Evolutionary conservation across 2,329 filamentous ascomycete genomes (phyloP), one percentile per base, ranked within the genome.

Genomic region (Ampelomyces quisqualis): DNA sequence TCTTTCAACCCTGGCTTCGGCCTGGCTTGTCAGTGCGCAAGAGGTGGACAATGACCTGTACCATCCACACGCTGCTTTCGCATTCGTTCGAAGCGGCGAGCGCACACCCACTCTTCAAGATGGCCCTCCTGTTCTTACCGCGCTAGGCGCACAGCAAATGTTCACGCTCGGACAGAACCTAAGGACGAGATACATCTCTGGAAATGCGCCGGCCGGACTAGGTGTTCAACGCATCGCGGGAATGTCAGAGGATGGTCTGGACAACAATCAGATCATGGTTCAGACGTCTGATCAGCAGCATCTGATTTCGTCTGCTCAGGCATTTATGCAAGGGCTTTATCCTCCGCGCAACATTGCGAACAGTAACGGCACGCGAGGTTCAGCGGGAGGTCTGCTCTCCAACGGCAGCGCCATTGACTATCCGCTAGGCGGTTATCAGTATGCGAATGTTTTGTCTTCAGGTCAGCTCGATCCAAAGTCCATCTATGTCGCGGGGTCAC

Each of bases 241-340:
- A 15, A 60, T 82, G 33, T 73, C 73, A 9, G 60, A 68, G 5
- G 67, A 74, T 38, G 58, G 65, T 19, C 45, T 78, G 11, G 59
- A 75, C 42, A 62, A 71, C 29, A 62, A 73, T 13, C 70, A 81
- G 45, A 51, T 81, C 7, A 67, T 66, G 36, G 63, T 79, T 8
- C 60, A 74, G 32, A 70, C 79, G 1, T 60, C 72, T 18, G 70
- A 77, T 18, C 65, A 72, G 21, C 72, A 76, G 43, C 73, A 72
- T 39, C 69, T 73, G 2, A 58, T 73, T 22, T 74, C 74, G 1
- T 79, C 78, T 3, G 78, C 79, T 9, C 76, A 79, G 50, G 79
- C 80, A 2, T 82, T 82, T 53, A 73, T 83, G 70, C 79, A 82
- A 57, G 79, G 78, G 6, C 64, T 83, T 7, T 83, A 82, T 57